These are phyloP conservation scores for Larix sibirica DNA, from an alignment of 83 land plant genomes.

Conservation along the genomic window DNA sequence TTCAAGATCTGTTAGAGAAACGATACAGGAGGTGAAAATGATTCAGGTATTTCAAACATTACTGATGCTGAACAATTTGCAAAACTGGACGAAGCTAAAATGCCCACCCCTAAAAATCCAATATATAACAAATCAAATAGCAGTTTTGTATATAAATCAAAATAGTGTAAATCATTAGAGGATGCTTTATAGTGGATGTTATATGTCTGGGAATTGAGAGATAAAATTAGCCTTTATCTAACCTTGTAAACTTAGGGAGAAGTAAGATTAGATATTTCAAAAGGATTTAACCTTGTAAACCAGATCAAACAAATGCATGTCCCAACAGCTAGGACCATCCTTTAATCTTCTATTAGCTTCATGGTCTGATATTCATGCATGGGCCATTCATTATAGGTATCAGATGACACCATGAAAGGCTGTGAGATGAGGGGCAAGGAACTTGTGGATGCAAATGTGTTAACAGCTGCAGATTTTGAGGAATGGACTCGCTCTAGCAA, in stretches of 20 bases:
- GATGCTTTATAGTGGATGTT: background rate
- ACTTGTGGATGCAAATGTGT: constrained; percentile 48
- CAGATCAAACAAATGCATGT: background rate
- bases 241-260: background rate
- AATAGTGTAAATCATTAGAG: background rate
- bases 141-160: background rate
- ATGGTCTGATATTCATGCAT: background rate
- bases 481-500: constrained; percentile 51
- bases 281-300: background rate
- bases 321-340: background rate
- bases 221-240: background rate
- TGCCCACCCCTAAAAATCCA: background rate
- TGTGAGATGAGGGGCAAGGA: constrained; percentile 57
- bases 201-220: background rate
- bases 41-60: constrained; percentile 49
- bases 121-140: background rate
- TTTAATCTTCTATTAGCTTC: background rate
- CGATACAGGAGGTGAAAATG: constrained; percentile 76
- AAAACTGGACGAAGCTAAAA: background rate
- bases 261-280: too few relatives aligned
- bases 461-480: constrained; percentile 49
- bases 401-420: constrained; percentile 60
- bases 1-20: constrained; percentile 61
- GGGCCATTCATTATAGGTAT: constrained; percentile 41
- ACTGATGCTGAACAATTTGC: background rate